Base-by-base conservation (phyloP, 352 stramenopile species). In the Pythium phragmitis region DNA sequence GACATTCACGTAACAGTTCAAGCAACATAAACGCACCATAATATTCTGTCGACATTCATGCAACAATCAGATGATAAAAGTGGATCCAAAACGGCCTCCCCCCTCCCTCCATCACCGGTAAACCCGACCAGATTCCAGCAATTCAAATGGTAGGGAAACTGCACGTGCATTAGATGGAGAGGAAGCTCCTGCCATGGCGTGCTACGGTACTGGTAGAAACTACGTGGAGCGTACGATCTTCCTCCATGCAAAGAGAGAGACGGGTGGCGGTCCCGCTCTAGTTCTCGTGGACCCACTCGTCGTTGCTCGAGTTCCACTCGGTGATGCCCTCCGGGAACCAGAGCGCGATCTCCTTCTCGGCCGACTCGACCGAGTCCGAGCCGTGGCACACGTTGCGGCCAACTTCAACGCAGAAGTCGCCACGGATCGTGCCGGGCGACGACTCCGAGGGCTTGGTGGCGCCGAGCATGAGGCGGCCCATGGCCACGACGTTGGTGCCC, bases 271-370 rank as follows among this genome's bases (percentile, higher is more conserved):
- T 21, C 21, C 21, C 21, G 21, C 1, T 21, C 21, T 88, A 94
- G 61, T 91, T 94, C 72, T 99, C 97, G 87, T 99, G 99, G 61
- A 99, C 87, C 96, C 97, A 99, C 60, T 93, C 76, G 67, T 93
- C 80, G 74, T 96, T 93, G 63, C 74, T 86, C 43, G 92, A 84
- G 76, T 76, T 77, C 87, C 94, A 99, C 65, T 98, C 87, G 42
- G 78, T 78, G 58, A 98, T 66, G 60, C 96, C 97, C 68, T 96
- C 86, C 16, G 87, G 88, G 88, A 99, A 99, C 98, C 98, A 99
- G 51, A 98, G 87, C 16, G 70, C 88, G 79, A 99, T 99, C 82
- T 99, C 98, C 63, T 97, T 88, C 50, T 99, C 85, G 70, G 97
- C 98, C 69, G 87, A 98, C 59, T 99, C 97, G 21, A 99, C 96